Evolutionary conservation across 169 alveolate genomes (phyloP), one percentile per base, ranked within the genome.

Genomic region (Cryptosporidium canis): DNA sequence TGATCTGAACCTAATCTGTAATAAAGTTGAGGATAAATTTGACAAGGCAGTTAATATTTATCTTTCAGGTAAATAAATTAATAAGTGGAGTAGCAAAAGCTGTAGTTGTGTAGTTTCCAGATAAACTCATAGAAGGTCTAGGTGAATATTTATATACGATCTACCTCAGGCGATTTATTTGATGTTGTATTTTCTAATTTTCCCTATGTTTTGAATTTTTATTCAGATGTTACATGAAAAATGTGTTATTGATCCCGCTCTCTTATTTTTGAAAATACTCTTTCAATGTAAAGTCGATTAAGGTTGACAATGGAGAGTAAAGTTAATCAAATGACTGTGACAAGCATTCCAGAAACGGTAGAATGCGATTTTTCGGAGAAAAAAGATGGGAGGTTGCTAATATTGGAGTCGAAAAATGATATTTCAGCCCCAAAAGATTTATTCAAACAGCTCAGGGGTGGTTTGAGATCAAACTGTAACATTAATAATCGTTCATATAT

Each of bases 391-490:
- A 27, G 14, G 4, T 55, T 48, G 9, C 58, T 65, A 47, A 77
- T 77, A 29, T 43, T 77, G 56, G 87, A 77, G n/a, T 77, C 87
- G 45, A 77, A 55, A 24, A 77, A 61, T 16, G 72, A 77, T 21
- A 61, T 77, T 21, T 58, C 87, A 14, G 2, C 66, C 8, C 43
- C 58, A 21, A 24, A 55, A 37, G 87, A 61, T 12, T 39, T 77
- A 24, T 77, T 18, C 37, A 24, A 77, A 27, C 65, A 48, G 0
- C 31, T 77, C n/a, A 77, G 55, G 27, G 16, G 27, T 3, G 72
- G 72, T 18, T 39, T 77, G 64, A 58, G n/a, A 18, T 39, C 63
- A 24, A 77, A 44, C 43, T 77, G 87, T 58, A 41, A 35, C 3
- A 14, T 39, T 61, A 35, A 58, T 1, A 61, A 77, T 77, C 33